These are phyloP conservation scores for Cryptococcus floricola DNA, from an alignment of 1,284 basidiomycete species.

Conservation along the genomic window DNA sequence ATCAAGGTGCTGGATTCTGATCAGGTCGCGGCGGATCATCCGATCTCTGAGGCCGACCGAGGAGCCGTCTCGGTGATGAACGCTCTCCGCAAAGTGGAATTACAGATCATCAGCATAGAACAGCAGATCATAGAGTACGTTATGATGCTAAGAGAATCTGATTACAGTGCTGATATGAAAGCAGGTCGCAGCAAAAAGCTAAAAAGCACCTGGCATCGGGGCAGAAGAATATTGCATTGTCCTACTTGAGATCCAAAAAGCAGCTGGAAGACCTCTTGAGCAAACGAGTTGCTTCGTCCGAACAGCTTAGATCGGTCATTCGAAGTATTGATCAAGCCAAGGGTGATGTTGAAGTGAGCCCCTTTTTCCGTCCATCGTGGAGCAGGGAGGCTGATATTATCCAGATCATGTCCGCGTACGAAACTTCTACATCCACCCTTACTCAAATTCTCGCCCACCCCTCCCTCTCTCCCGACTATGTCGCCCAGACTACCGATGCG, in stretches of 20 bases:
- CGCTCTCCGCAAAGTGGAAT: slow-evolving; percentile 39
- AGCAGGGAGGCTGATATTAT: background rate
- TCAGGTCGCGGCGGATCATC: slow-evolving; percentile 32
- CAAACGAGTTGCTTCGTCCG: slow-evolving; percentile 68
- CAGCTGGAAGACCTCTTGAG: slow-evolving; percentile 70
- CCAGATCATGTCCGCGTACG: slow-evolving; percentile 81
- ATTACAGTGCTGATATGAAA: background rate
- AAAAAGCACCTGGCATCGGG: slow-evolving; percentile 62
- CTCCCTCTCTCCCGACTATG: slow-evolving; percentile 66
- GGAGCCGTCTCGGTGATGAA: slow-evolving; percentile 38
- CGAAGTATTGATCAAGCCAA: slow-evolving; percentile 81
- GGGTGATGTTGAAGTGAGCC: slow-evolving; percentile 73
- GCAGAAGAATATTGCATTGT: slow-evolving; percentile 68
- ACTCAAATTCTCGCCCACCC: slow-evolving; percentile 72
- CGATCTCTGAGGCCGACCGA: slow-evolving; percentile 45
- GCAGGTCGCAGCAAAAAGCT: slow-evolving; percentile 65
- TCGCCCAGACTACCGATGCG: slow-evolving; percentile 81
- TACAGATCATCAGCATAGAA: slow-evolving; percentile 51
- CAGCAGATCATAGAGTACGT: slow-evolving; percentile 62
- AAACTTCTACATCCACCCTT: slow-evolving; percentile 73
- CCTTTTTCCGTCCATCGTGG: background rate
- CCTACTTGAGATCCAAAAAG: slow-evolving; percentile 73
- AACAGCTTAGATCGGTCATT: slow-evolving; percentile 70
- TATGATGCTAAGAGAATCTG: background rate
- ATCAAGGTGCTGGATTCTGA: slow-evolving; percentile 65